A percentile compares a stretch with the other conserved stretches of the same genome.
Conservation (phyloP, 495 filamentous ascomycete species). For the Pyrenula massariospora region DNA sequence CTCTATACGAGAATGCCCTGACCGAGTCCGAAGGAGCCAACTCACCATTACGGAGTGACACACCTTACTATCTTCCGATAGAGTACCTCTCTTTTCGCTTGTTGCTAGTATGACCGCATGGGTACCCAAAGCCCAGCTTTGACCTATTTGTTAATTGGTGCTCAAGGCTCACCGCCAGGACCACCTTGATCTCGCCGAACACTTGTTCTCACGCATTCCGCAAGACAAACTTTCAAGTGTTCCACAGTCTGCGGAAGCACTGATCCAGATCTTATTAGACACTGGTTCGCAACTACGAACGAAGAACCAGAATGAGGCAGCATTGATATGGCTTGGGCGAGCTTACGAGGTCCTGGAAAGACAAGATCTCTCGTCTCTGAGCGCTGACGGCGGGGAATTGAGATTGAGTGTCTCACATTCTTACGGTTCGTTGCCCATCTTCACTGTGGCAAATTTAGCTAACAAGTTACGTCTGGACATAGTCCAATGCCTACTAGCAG, state of each 20-base stretch:
- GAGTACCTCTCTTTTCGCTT: slow-evolving; percentile 65
- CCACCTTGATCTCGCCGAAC: slow-evolving; percentile 62
- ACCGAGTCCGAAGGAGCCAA: neutral
- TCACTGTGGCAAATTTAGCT: too few species aligned
- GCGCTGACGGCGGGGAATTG: slow-evolving; percentile 49
- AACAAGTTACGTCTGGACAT: too few species aligned
- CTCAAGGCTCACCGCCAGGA: slow-evolving; percentile 61
- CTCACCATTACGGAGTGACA: neutral
- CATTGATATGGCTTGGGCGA: slow-evolving; percentile 64
- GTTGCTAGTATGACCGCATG: slow-evolving; percentile 39
- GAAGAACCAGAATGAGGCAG: slow-evolving; percentile 37
- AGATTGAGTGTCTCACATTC: slow-evolving; percentile 51
- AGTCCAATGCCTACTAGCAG: neutral
- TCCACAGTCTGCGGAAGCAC: slow-evolving; percentile 41
- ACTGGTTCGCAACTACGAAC: slow-evolving; percentile 52
- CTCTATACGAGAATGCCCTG: slow-evolving; percentile 9
- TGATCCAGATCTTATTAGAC: slow-evolving; percentile 62
- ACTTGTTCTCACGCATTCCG: slow-evolving; percentile 54
- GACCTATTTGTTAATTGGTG: slow-evolving; percentile 5
- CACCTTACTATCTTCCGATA: slow-evolving; percentile 11
- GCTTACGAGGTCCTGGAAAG: slow-evolving; percentile 46
- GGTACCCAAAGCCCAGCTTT: neutral
- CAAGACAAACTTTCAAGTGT: slow-evolving; percentile 26
- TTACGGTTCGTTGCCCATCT: slow-evolving; percentile 8
- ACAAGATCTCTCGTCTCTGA: slow-evolving; percentile 43